Evolutionary conservation across 2,329 filamentous ascomycete genomes (phyloP), one percentile per base, ranked within the genome.

Genomic region (Cladobotryum mycophilum): DNA sequence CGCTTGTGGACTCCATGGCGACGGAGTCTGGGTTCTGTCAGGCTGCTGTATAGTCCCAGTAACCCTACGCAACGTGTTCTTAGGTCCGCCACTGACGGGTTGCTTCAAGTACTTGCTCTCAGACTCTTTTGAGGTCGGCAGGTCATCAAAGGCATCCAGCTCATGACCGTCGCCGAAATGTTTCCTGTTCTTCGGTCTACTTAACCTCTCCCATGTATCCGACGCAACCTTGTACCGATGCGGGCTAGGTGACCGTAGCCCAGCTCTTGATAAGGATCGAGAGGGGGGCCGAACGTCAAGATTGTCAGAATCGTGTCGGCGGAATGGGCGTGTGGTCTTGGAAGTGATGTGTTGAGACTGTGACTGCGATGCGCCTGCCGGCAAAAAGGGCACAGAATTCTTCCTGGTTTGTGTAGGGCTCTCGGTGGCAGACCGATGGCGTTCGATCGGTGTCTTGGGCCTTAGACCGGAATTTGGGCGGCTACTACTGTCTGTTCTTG

Each of bases 141-240:
- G 73, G 68, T 99, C 93, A 65, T 99, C 93, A 65, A 99, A 97
- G 2, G 80, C 84, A 59, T 97, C 92, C 34, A 99, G 76, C 68
- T 99, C 93, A 53, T 86, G 87, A 14, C 93, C 93, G 66, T 96
- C 89, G 12, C 93, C 93, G 70, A 95, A 99, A 76, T 69, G 64
- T 55, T 67, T 69, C 57, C 69, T 70, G 46, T 67, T 67, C 59
- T 67, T 70, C 3, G 89, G 89, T 65, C 85, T 87, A 55, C 81
- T 91, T 53, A 95, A 71, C 43, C 86, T 84, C 57, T 86, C 82
- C 74, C 76, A 80, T 5, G 71, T 70, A 37, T 76, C 76, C 43
- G 77, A 78, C 67, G 75, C 57, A 58, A 67, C 62, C 48, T 62
- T 64, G 45, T 65, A 69, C 54, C 75, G 73, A 60, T 74, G 74